Evolutionary conservation across 306 rosid species (phyloP).

Genomic region (Cucurbita ficifolia): DNA sequence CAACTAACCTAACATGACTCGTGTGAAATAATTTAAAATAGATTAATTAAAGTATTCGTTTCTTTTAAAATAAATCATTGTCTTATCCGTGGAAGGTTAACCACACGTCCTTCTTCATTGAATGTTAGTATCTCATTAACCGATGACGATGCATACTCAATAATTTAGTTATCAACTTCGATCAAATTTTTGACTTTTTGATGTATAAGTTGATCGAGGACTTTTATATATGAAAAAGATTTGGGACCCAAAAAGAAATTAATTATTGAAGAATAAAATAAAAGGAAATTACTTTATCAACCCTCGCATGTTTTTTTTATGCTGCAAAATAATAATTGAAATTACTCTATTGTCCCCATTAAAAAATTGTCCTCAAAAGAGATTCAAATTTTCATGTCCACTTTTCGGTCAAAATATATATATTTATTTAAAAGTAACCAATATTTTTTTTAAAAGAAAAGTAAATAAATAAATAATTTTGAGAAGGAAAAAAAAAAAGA

Average conservation of each 20-base stretch:
- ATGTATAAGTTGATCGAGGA: not conserved
- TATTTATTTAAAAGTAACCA: not conserved
- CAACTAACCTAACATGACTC: no score
- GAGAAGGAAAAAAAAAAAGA: not conserved
- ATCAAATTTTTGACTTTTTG: not conserved
- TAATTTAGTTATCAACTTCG: not conserved
- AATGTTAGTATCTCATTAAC: not conserved
- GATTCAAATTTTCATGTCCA: not conserved
- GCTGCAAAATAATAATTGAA: no score
- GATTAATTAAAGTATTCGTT: no score
- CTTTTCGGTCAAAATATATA: not conserved
- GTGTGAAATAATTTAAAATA: no score
- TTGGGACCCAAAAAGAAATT: not conserved
- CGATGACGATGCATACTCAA: no score
- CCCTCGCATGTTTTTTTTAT: not conserved
- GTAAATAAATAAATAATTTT: no score
- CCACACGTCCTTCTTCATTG: not conserved
- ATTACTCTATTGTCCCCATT: no score
- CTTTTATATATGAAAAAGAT: no score
- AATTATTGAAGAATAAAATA: not conserved
- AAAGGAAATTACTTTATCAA: not conserved
- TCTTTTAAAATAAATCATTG: no score
- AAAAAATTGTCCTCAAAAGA: not conserved
- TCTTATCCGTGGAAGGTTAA: no score
- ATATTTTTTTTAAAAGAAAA: no score